Base-by-base conservation (phyloP, 1,139 yeast genomes). In the Eremothecium sinecaudum region DNA sequence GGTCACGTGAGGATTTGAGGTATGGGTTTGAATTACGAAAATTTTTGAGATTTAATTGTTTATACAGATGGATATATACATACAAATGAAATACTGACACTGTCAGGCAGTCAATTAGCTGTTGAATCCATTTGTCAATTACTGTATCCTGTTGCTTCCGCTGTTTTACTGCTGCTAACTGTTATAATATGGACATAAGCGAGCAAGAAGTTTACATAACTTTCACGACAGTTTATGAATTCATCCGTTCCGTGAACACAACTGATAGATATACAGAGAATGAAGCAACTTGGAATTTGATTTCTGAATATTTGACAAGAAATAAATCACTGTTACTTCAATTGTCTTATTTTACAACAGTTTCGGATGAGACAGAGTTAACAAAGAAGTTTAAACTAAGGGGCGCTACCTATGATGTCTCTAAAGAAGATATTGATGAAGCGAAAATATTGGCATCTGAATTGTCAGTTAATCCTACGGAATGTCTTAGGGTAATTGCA, bases 401-500 rank as follows among this genome's bases (percentile, higher is more conserved):
- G 26, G 41, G 42, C 18, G 24, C 27, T 9, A 32, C 21, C n/a
- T 42, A 44, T 23, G 25, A 38, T 14, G 33, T 39, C 13, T 31
- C 34, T 4, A 27, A 28, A 10, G 28, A 32, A 7, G 33, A 41
- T 21, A 26, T 36, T 21, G 28, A 40, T 22, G 28, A 33, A 10
- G 45, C 51, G 14, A 23, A 26, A n/a, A 28, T 30, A 8, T 28
- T 48, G 13, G 34, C 48, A 7, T 29, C 32, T 8, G 21, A 33
- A 13, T 32, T 47, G 3, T 22, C 30, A 9, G 34, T 70, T 9
- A 69, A 66, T 40, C 47, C 50, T 11, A 43, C 49, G 13, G 79
- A 75, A 42, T 60, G 66, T 2, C 52, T 71, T 13, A 57, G 79
- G 43, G 58, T 73, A 8, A 60, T 73, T 5, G 41, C 53, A 17